These are phyloP conservation scores for Pelargonium fulgidum DNA, from an alignment of 441 rosid species.

Conservation along the genomic window DNA sequence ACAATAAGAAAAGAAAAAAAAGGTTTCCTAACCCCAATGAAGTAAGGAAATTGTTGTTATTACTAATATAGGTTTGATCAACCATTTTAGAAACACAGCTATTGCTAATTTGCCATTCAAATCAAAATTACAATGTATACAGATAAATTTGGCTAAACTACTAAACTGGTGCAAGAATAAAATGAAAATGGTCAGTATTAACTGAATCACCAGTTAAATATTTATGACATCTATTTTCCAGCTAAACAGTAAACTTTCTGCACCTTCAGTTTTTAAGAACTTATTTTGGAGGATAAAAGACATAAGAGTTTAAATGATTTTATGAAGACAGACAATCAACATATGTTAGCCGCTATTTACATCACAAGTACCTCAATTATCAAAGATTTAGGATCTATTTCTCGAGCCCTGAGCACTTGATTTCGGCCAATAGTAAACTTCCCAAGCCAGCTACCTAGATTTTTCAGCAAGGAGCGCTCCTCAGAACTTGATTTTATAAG, in stretches of 20 bases:
- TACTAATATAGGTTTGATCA: background rate
- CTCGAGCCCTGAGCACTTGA: slow-evolving; percentile 86
- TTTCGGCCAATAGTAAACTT: slow-evolving; percentile 96
- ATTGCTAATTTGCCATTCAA: background rate
- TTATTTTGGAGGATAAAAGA: background rate
- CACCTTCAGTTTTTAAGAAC: background rate
- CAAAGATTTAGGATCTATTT: slow-evolving; percentile 96
- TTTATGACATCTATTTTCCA: background rate
- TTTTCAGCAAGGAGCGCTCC: slow-evolving; percentile 93
- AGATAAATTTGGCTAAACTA: background rate
- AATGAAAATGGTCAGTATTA: background rate
- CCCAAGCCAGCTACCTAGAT: slow-evolving; percentile 99
- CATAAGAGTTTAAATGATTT: background rate
- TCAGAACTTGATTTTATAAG: slow-evolving; percentile 97
- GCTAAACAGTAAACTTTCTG: background rate
- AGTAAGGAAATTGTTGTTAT: background rate
- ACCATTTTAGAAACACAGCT: background rate
- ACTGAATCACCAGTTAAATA: background rate
- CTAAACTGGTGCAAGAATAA: background rate
- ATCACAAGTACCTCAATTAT: slow-evolving; percentile 69
- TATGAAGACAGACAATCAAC: slow-evolving; percentile 4
- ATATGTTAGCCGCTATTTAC: background rate
- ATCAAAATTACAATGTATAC: background rate
- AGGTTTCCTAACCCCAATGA: background rate
- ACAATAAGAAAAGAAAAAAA: background rate